Evolutionary conservation across 768 basidiomycete genomes (phyloP).

Genomic region (Chalciporus piperatus): DNA sequence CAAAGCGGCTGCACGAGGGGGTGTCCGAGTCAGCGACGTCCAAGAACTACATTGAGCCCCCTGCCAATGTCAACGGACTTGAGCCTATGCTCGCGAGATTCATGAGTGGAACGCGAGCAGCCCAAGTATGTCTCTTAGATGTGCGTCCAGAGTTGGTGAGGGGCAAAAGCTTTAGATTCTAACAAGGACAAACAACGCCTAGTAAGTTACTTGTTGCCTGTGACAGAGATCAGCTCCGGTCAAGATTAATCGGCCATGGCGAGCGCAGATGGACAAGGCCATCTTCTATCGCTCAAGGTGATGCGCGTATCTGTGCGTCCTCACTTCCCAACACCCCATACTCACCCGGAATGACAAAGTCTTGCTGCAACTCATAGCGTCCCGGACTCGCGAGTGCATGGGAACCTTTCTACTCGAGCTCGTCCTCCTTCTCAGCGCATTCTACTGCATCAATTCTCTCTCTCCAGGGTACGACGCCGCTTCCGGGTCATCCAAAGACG

Average conservation of each 20-base stretch:
- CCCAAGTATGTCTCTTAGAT: too few species aligned
- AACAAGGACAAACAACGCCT: conserved; percentile 25
- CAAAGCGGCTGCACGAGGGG: too few species aligned
- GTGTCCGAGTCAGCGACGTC: too few species aligned
- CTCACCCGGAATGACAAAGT: conserved; percentile 3
- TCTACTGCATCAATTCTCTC: conserved; percentile 77
- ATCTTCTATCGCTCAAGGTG: conserved; percentile 77
- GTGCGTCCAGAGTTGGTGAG: too few species aligned
- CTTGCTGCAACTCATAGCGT: conserved; percentile 42
- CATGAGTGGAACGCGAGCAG: too few species aligned
- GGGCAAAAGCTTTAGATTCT: conserved; percentile 8
- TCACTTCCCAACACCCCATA: background rate
- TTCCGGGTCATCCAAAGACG: conserved; percentile 78
- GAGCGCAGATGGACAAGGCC: conserved; percentile 52
- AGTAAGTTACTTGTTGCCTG: too few species aligned
- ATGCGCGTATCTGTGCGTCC: conserved; percentile 82
- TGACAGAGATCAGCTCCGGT: background rate
- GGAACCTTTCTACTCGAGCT: conserved; percentile 86
- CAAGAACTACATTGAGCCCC: too few species aligned
- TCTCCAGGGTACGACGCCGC: conserved; percentile 66
- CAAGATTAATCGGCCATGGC: conserved; percentile 9
- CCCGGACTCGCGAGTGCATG: conserved; percentile 73
- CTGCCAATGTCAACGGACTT: too few species aligned
- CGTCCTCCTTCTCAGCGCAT: conserved; percentile 76
- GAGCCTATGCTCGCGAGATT: too few species aligned